Conservation (phyloP, 1,284 basidiomycete genomes). For the Rhodotorula sp. region DNA sequence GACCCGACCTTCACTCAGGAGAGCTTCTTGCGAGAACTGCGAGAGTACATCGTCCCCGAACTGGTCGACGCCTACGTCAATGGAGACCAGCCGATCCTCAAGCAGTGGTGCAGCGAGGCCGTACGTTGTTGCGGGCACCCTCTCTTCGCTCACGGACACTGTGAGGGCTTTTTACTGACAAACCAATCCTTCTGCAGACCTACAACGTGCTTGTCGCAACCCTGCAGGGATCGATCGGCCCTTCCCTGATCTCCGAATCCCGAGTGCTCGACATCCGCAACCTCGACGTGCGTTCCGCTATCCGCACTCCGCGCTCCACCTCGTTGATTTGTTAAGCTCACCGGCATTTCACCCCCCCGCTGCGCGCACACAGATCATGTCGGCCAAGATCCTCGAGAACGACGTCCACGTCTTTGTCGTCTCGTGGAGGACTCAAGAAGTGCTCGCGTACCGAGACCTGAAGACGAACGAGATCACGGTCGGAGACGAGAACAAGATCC, state of each 20-base stretch:
- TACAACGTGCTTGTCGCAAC: slow-evolving; percentile 97
- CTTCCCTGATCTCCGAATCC: slow-evolving; percentile 84
- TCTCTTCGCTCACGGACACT: neutral
- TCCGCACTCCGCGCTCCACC: neutral
- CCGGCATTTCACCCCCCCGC: neutral
- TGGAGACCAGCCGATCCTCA: slow-evolving; percentile 79
- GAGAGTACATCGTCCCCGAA: slow-evolving; percentile 97
- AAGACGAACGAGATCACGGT: slow-evolving; percentile 80
- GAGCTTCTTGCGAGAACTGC: slow-evolving; percentile 79
- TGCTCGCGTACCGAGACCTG: slow-evolving; percentile 85
- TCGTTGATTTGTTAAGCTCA: neutral
- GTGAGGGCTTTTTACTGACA: slow-evolving; percentile 2
- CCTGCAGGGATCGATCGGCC: slow-evolving; percentile 87
- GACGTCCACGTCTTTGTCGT: slow-evolving; percentile 87
- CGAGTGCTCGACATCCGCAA: slow-evolving; percentile 91
- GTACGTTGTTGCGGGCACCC: slow-evolving; percentile 54
- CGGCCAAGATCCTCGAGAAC: slow-evolving; percentile 85
- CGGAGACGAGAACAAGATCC: slow-evolving; percentile 83
- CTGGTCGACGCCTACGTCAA: slow-evolving; percentile 92
- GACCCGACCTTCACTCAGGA: slow-evolving; percentile 87
- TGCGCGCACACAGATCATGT: slow-evolving; percentile 58
- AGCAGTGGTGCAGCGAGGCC: slow-evolving; percentile 93
- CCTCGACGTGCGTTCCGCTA: slow-evolving; percentile 72
- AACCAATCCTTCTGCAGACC: slow-evolving; percentile 58
- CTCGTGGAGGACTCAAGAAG: slow-evolving; percentile 89